These are phyloP conservation scores for Aureobasidium sp. DNA, from an alignment of 2,329 filamentous ascomycete genomes.

Conservation along the genomic window DNA sequence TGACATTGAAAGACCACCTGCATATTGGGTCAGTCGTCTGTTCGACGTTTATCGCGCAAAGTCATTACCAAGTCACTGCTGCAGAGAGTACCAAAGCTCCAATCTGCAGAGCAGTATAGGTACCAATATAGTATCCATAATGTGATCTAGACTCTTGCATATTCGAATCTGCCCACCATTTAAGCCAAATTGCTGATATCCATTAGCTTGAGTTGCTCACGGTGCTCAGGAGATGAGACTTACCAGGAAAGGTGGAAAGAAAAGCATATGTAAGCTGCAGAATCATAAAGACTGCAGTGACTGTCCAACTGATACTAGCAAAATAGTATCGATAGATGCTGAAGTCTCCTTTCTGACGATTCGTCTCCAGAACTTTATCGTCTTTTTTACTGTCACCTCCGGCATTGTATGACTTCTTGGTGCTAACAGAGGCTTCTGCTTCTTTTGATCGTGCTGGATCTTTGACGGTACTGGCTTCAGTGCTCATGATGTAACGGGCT, in stretches of 20 bases:
- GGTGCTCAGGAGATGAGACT: too few relatives aligned
- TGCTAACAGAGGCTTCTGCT: neutral
- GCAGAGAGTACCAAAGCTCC: neutral
- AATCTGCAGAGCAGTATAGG: slow-evolving; percentile 14
- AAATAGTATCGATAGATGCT: slow-evolving; percentile 32
- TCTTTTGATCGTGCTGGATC: too few relatives aligned
- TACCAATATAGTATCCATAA: slow-evolving; percentile 10
- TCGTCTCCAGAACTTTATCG: neutral
- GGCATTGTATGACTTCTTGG: neutral
- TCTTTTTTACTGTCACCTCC: neutral
- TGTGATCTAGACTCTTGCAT: neutral
- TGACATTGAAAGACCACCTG: slow-evolving; percentile 45
- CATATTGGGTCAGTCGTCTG: neutral
- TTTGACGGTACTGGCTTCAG: neutral
- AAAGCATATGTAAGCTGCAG: slow-evolving; percentile 24
- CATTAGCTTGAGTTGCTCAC: too few relatives aligned
- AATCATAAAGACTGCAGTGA: slow-evolving; percentile 26
- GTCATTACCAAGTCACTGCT: neutral
- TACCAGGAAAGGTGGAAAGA: slow-evolving; percentile 16
- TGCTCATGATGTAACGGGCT: neutral
- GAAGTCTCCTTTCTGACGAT: slow-evolving; percentile 32
- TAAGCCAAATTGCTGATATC: slow-evolving; percentile 10
- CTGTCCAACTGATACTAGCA: slow-evolving; percentile 22
- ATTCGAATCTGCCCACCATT: slow-evolving; percentile 16
- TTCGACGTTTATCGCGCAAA: neutral